Conservation (phyloP, 2,329 filamentous ascomycete species). For the Botrytis hyacinthi region DNA sequence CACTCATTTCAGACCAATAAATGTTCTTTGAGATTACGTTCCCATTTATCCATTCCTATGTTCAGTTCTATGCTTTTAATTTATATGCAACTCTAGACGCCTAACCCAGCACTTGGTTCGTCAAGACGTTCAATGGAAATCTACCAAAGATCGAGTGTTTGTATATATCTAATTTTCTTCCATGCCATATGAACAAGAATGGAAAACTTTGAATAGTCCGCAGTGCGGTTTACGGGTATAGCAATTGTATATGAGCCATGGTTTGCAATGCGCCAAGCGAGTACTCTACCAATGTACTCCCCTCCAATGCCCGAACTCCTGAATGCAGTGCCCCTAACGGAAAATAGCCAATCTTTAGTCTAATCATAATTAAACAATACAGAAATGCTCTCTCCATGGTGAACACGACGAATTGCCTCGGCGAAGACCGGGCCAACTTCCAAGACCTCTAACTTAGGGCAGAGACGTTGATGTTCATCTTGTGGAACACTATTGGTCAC, state of each 20-base stretch:
- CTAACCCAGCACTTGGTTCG: slow-evolving; percentile 20
- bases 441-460: slow-evolving; percentile 86
- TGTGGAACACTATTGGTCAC: slow-evolving; percentile 96
- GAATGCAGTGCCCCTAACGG: not conserved
- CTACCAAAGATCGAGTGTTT: slow-evolving; percentile 18
- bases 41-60: slow-evolving; percentile 1
- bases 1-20: not conserved
- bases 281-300: slow-evolving; percentile 18
- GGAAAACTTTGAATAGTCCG: slow-evolving; percentile 14
- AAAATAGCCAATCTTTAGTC: slow-evolving; percentile 18
- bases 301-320: slow-evolving; percentile 13
- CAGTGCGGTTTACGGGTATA: slow-evolving; percentile 19
- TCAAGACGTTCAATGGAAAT: slow-evolving; percentile 19
- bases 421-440: slow-evolving; percentile 91
- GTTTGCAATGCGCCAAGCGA: slow-evolving; percentile 15
- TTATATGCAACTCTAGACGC: slow-evolving; percentile 18
- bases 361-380: slow-evolving; percentile 22
- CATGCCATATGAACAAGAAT: slow-evolving; percentile 16
- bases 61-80: slow-evolving; percentile 3
- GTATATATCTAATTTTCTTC: slow-evolving; percentile 8
- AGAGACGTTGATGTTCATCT: slow-evolving; percentile 70
- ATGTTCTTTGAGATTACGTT: not conserved
- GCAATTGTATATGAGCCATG: slow-evolving; percentile 18
- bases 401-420: slow-evolving; percentile 91
- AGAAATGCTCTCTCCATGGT: slow-evolving; percentile 90